These are phyloP conservation scores for Myrica gale DNA, from an alignment of 306 rosid species.

Conservation along the genomic window DNA sequence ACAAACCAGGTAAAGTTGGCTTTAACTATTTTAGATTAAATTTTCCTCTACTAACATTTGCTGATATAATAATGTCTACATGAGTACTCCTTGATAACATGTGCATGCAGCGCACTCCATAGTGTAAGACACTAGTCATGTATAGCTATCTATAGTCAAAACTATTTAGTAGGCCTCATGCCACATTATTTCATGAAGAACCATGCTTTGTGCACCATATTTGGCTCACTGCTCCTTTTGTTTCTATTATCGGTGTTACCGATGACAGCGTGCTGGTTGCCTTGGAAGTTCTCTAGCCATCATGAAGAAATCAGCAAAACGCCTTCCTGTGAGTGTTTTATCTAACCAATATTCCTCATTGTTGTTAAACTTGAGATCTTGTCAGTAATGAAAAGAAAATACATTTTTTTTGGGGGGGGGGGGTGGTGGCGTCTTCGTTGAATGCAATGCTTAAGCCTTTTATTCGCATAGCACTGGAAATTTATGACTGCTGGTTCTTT, in stretches of 20 bases:
- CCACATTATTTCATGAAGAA: neutral
- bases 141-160: neutral
- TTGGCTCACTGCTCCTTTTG: neutral
- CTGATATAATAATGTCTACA: neutral
- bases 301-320: slow-evolving; percentile 68
- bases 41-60: neutral
- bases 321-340: slow-evolving; percentile 64
- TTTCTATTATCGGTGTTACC: slow-evolving; percentile 9
- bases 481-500: neutral
- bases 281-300: slow-evolving; percentile 84
- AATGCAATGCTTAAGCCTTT: neutral
- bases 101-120: neutral
- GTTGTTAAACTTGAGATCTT: neutral
- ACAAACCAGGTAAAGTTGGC: neutral
- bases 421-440: neutral
- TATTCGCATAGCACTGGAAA: neutral
- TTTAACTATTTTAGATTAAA: neutral
- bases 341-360: slow-evolving; percentile 1
- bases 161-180: neutral
- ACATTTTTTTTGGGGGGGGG: too few species aligned
- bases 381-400: too few species aligned
- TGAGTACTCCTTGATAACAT: neutral
- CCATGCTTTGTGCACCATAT: neutral
- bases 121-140: neutral
- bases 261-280: slow-evolving; percentile 73